Base-by-base conservation (phyloP, 192 early-diverging fungal species). In the Lobulomyces angularis region DNA sequence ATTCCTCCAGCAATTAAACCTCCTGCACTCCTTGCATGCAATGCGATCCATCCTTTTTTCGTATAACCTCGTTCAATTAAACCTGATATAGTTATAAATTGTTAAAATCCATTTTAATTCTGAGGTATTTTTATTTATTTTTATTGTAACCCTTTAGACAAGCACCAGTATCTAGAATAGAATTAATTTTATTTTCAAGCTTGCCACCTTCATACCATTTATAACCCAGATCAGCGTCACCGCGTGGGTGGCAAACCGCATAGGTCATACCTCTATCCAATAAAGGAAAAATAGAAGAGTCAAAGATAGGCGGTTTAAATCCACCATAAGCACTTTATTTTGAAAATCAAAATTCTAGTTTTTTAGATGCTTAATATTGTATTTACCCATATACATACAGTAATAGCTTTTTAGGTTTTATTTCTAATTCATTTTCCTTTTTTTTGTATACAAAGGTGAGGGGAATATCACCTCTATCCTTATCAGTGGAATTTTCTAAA, bases 301-400 rank as follows among this genome's bases (percentile, higher is more conserved):
- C 16, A 35, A 54, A 67, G 4, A 12, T 16, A 11, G 64, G 45
- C 28, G 62, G 59, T 26, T 26, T 27, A 35, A 52, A 55, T 1
- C 64, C 47, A 5, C 64, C 64, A 34, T 67, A 67, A 8, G 64
- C 64, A 5, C 64, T 61, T 37, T 67, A 67, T 5, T 59, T 50
- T 14, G 14, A 25, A 8, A 67, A 32, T 16, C 12, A 32, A 12
- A 32, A 32, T 32, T 32, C 16, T 32, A 12, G 12, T 16, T 16
- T 12, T 32, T 32, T 16, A 32, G n/a, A n/a, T n/a, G n/a, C n/a
- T n/a, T n/a, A n/a, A n/a, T n/a, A n/a, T n/a, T n/a, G n/a, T n/a
- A 12, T 32, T 32, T 32, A 12, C 16, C 31, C 31, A 32, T 32
- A 12, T 32, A 32, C 31, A 12, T 16, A 16, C 8, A 60, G 35